Conservation (phyloP, 768 basidiomycete species). For the Boletus sp. region DNA sequence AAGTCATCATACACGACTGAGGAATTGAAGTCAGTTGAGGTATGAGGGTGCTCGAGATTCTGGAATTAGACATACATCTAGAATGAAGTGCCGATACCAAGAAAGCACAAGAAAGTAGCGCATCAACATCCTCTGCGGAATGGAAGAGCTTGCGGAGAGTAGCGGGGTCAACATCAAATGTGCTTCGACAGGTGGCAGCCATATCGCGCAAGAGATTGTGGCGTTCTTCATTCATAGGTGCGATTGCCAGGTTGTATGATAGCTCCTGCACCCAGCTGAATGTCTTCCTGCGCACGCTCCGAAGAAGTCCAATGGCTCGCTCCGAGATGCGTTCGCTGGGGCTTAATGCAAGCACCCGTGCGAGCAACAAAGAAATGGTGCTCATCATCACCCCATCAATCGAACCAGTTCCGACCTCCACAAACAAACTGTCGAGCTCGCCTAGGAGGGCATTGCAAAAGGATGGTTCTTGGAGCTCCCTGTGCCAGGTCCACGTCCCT, state of each 20-base stretch:
- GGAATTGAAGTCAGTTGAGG: neutral
- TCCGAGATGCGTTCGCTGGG: neutral
- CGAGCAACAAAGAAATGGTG: constrained; percentile 22
- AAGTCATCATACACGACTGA: neutral
- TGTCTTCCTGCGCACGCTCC: neutral
- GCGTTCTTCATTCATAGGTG: neutral
- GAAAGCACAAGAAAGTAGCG: constrained; percentile 23
- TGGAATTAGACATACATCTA: neutral
- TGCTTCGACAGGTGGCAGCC: neutral
- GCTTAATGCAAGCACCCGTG: neutral
- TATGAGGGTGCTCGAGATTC: too few relatives aligned
- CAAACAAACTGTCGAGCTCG: neutral
- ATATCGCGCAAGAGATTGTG: neutral
- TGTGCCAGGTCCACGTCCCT: neutral
- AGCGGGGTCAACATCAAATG: neutral
- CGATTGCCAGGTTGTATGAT: neutral
- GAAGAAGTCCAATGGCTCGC: neutral
- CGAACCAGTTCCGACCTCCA: neutral
- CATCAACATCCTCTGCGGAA: constrained; percentile 12
- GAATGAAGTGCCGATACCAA: constrained; percentile 15
- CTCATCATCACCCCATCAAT: constrained; percentile 26
- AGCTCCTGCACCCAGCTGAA: neutral
- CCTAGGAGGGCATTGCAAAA: neutral
- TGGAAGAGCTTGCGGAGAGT: constrained; percentile 3
- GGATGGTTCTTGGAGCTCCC: neutral